These are phyloP conservation scores for Cercospora janseana DNA, from an alignment of 2,329 filamentous ascomycete species.

Conservation along the genomic window DNA sequence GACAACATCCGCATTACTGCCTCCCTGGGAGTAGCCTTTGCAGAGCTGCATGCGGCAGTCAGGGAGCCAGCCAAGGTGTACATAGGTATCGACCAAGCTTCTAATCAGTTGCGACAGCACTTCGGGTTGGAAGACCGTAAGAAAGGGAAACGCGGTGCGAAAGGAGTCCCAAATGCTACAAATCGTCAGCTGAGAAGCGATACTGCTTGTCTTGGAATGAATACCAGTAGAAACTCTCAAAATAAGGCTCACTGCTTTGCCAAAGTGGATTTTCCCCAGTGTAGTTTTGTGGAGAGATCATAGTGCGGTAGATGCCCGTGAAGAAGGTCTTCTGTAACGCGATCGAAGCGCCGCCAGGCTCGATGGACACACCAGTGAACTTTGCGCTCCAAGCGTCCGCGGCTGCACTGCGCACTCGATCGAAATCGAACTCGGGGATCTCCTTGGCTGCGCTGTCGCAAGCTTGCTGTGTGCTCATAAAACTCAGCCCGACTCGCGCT, in stretches of 20 bases:
- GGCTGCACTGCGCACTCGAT: conserved; percentile 45
- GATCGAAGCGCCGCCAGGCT: conserved; percentile 45
- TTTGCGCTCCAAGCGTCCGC: conserved; percentile 41
- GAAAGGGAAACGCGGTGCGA: conserved; percentile 61
- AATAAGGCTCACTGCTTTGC: conserved; percentile 64
- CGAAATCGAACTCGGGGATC: conserved; percentile 65
- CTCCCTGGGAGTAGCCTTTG: conserved; percentile 61
- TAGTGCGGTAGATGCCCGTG: conserved; percentile 66
- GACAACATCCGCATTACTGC: conserved; percentile 54
- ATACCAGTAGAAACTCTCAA: conserved; percentile 65
- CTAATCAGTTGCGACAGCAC: conserved; percentile 64
- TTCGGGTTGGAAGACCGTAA: conserved; percentile 62
- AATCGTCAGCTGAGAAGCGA: neutral
- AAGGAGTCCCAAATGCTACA: conserved; percentile 58
- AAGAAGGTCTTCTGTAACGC: conserved; percentile 57
- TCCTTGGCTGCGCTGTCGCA: conserved; percentile 66
- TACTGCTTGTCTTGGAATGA: neutral
- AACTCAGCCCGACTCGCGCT: conserved; percentile 67
- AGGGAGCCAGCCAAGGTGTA: conserved; percentile 67
- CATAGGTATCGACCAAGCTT: conserved; percentile 66
- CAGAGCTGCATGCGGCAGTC: conserved; percentile 70
- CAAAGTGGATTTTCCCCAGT: conserved; percentile 69
- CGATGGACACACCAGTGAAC: conserved; percentile 39
- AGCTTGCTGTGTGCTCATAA: conserved; percentile 63
- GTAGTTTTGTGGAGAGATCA: conserved; percentile 66